These are phyloP conservation scores for Dryas drummondii DNA, from an alignment of 306 rosid genomes.

Conservation along the genomic window DNA sequence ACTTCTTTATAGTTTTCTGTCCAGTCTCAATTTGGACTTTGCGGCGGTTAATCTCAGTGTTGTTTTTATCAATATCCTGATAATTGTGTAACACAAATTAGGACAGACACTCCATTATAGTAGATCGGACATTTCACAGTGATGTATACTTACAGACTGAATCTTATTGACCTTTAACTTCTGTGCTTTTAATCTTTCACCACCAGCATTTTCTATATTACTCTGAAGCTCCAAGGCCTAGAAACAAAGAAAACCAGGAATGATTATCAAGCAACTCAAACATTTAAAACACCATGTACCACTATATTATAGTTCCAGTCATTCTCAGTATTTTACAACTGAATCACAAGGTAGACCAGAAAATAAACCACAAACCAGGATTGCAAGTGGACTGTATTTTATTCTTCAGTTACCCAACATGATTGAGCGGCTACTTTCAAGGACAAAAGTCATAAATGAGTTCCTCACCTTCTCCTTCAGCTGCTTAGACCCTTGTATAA, in stretches of 20 bases:
- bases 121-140: constrained; percentile 20
- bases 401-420: not conserved
- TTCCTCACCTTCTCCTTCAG: constrained; percentile 77
- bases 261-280: constrained; percentile 16
- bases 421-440: constrained; percentile 18
- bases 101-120: constrained; percentile 20
- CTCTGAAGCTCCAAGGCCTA: constrained; percentile 81
- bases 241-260: constrained; percentile 15
- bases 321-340: not conserved
- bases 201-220: constrained; percentile 87
- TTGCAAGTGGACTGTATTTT: not conserved
- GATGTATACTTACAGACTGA: constrained; percentile 72
- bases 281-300: not conserved
- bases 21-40: constrained; percentile 91
- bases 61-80: constrained; percentile 80
- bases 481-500: constrained; percentile 66
- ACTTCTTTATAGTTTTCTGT: constrained; percentile 71
- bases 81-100: constrained; percentile 34
- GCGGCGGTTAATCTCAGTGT: constrained; percentile 83
- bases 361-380: not conserved
- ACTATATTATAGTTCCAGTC: not conserved
- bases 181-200: constrained; percentile 75
- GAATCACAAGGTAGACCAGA: not conserved
- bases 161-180: constrained; percentile 76
- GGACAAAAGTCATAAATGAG: constrained; percentile 16